phyloP scores from a whole-genome alignment of 441 rosid genomes.

The Pelargonium cotyledonis region DNA sequence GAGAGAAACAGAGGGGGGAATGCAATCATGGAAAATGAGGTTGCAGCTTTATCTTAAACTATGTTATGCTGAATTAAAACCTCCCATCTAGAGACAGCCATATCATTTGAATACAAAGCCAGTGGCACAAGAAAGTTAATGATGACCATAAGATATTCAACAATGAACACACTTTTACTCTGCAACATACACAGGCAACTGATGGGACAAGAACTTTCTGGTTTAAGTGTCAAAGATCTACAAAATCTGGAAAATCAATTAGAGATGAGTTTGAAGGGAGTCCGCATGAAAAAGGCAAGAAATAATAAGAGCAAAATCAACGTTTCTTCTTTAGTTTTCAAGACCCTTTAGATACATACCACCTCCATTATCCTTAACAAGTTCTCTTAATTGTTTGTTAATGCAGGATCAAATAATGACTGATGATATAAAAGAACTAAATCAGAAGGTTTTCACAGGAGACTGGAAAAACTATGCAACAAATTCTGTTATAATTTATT shows the following conservation, averaged over 20 bases:
- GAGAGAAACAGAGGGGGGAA: too few species aligned
- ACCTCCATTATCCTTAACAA: not conserved
- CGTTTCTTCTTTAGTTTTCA: conserved; percentile 7
- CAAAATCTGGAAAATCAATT: conserved; percentile 72
- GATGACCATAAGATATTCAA: conserved; percentile 4
- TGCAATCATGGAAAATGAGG: too few species aligned
- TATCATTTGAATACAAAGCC: too few species aligned
- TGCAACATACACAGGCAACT: conserved; percentile 41
- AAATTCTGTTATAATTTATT: not conserved
- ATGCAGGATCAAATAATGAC: conserved; percentile 46
- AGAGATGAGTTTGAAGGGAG: conserved; percentile 58
- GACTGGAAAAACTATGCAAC: conserved; percentile 5
- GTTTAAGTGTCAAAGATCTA: conserved; percentile 50
- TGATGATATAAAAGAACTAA: conserved; percentile 64
- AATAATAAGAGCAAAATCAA: not conserved
- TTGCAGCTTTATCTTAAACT: too few species aligned
- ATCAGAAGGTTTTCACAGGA: conserved; percentile 47
- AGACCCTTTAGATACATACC: not conserved
- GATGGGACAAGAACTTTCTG: conserved; percentile 81
- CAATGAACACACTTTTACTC: conserved; percentile 9
- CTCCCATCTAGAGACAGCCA: too few species aligned
- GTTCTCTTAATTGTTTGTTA: not conserved
- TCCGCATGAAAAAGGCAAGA: conserved; percentile 62
- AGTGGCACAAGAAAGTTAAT: too few species aligned
- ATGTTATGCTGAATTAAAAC: too few species aligned